These are phyloP conservation scores for Psilocybe mexicana DNA, from an alignment of 1,284 basidiomycete species.

Conservation along the genomic window DNA sequence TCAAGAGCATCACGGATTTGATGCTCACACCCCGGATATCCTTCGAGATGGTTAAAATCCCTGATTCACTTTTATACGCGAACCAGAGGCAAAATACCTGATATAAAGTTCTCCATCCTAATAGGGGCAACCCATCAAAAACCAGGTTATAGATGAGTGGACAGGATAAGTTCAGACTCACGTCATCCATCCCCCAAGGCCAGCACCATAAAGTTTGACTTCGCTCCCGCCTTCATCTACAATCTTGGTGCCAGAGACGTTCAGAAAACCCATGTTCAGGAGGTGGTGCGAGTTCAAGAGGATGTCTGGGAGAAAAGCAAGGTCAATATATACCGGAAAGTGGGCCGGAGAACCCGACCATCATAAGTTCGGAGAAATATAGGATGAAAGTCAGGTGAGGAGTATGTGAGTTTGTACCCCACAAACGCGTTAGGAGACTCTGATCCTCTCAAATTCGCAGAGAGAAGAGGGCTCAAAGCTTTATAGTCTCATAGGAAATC, in stretches of 20 bases:
- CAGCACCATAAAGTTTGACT: slow-evolving; percentile 64
- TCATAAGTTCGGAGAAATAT: neutral
- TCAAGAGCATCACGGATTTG: slow-evolving; percentile 67
- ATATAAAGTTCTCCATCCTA: slow-evolving; percentile 42
- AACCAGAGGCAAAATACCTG: slow-evolving; percentile 23
- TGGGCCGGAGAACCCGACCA: neutral
- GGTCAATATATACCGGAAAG: neutral
- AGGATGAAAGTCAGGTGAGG: too few species aligned
- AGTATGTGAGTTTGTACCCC: too few species aligned
- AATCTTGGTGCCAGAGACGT: slow-evolving; percentile 56
- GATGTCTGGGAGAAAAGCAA: neutral
- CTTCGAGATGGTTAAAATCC: slow-evolving; percentile 8
- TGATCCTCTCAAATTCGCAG: too few species aligned
- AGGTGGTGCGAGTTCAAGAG: neutral
- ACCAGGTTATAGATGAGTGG: neutral
- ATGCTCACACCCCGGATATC: slow-evolving; percentile 39
- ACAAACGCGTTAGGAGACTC: too few species aligned
- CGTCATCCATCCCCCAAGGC: slow-evolving; percentile 74
- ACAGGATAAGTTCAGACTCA: slow-evolving; percentile 31
- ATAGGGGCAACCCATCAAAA: neutral
- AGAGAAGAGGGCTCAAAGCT: too few species aligned
- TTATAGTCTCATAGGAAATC: too few species aligned
- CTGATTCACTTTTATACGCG: neutral
- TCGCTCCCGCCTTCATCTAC: slow-evolving; percentile 56
- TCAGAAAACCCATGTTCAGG: slow-evolving; percentile 44